Base-by-base conservation (phyloP, 495 filamentous ascomycete genomes). In the Paragyromitra xinjiangensis region DNA sequence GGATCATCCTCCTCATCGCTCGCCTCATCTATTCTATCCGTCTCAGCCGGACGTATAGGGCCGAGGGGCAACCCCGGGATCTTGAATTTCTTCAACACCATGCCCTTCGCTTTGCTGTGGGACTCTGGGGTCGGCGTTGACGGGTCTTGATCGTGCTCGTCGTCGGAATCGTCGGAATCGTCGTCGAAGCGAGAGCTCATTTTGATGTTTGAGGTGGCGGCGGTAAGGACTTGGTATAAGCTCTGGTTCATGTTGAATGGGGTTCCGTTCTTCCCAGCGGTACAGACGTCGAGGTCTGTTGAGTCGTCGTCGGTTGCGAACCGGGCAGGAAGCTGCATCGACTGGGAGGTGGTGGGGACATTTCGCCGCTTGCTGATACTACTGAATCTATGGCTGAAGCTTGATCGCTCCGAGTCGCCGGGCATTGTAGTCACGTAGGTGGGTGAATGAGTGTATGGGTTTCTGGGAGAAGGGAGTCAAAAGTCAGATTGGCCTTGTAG, bases 181-280 rank as follows among this genome's bases (percentile, higher is more conserved):
- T 90, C 91, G 77, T 95, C 92, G 82, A 97, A 95, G 44, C 92
- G 88, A 65, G 91, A 87, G 82, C 91, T 89, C 82, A 95, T 93
- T 82, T 95, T 91, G 24, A 90, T 90, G 61, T 88, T 89, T 66
- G 92, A 93, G 6, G 93, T 93, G 50, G 93, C 94, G n/a, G 93
- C 92, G 16, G 94, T 93, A 74, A 99, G 94, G 84, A 99, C 88
- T 65, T 93, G 94, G 84, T 98, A 97, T 64, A 99, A 88, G 63
- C 93, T 95, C 85, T 98, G 94, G 84, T 98, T 95, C 92, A 97
- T 92, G 77, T 93, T 92, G 26, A 79, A 79, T 19, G 80, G 80
- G 24, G 71, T 78, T 26, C 73, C 73, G 24, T 82, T 75, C 42
- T 80, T 81, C 29, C 71, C 75, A 22, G 80, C 69, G n/a, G 75